A percentile compares a stretch with the other conserved stretches of the same genome.
phyloP scores from a whole-genome alignment of 179 eudicot species.

The Drosera spatulata region DNA sequence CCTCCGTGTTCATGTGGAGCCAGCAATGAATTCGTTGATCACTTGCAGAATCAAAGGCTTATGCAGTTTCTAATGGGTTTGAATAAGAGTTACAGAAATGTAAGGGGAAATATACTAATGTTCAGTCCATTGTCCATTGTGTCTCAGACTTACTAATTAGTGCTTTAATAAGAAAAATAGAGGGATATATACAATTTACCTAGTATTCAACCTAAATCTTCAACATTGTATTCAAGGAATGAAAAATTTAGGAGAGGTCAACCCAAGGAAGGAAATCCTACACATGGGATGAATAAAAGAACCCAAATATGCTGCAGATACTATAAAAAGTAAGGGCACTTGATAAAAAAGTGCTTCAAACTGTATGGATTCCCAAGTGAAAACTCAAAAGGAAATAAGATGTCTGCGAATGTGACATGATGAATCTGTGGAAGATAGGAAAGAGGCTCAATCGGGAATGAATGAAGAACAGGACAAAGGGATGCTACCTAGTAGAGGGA shows the following conservation, averaged over 20 bases:
- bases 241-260: neutral
- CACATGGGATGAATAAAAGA: neutral
- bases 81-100: neutral
- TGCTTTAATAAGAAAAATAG: neutral
- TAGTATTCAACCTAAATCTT: neutral
- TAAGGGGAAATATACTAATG: neutral
- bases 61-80: neutral
- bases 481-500: too few species aligned
- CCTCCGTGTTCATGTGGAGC: too few species aligned
- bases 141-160: neutral
- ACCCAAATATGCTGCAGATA: neutral
- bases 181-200: too few species aligned
- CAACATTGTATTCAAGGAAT: neutral
- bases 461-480: too few species aligned
- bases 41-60: neutral
- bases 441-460: too few species aligned
- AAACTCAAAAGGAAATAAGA: too few species aligned
- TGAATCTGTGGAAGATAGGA: too few species aligned
- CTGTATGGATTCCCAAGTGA: neutral
- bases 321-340: neutral
- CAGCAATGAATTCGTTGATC: neutral
- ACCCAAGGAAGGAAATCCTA: too few species aligned
- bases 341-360: neutral
- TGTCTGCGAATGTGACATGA: too few species aligned
- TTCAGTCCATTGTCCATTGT: neutral